Evolutionary conservation across 2,329 filamentous ascomycete genomes (phyloP).

Genomic region (Claviceps pazoutovae): DNA sequence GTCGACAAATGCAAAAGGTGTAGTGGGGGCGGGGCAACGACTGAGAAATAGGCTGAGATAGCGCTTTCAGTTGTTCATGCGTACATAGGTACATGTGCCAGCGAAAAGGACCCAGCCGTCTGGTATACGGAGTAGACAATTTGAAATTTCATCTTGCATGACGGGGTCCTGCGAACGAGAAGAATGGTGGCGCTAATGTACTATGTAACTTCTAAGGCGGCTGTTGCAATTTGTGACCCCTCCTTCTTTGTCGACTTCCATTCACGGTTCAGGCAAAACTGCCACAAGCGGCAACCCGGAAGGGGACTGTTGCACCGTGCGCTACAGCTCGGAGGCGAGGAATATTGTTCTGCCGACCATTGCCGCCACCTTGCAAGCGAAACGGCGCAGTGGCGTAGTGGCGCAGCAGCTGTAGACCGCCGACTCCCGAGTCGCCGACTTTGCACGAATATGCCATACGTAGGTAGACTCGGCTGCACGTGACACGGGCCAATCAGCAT

Average conservation of each 20-base stretch:
- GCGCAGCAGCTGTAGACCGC: not conserved
- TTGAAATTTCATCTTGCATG: no score
- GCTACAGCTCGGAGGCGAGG: not conserved
- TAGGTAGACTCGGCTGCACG: constrained; percentile 16
- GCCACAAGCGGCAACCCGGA: not conserved
- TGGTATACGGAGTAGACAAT: not conserved
- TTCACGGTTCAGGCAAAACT: not conserved
- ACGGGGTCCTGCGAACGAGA: no score
- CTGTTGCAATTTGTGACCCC: not conserved
- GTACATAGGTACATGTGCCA: not conserved
- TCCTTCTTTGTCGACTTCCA: not conserved
- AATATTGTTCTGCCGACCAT: not conserved
- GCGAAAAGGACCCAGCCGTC: not conserved
- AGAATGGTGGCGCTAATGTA: not conserved
- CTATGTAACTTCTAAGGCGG: not conserved
- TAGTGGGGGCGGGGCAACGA: constrained; percentile 18
- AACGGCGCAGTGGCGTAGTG: not conserved
- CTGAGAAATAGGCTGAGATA: not conserved
- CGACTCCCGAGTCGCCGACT: no score
- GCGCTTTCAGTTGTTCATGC: no score
- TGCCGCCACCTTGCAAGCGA: not conserved
- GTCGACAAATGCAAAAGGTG: constrained; percentile 1
- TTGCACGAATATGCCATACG: no score
- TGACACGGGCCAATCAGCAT: constrained; percentile 27
- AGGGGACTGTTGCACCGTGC: not conserved